Evolutionary conservation across 768 basidiomycete species (phyloP).

Genomic region (Suillus sp.): DNA sequence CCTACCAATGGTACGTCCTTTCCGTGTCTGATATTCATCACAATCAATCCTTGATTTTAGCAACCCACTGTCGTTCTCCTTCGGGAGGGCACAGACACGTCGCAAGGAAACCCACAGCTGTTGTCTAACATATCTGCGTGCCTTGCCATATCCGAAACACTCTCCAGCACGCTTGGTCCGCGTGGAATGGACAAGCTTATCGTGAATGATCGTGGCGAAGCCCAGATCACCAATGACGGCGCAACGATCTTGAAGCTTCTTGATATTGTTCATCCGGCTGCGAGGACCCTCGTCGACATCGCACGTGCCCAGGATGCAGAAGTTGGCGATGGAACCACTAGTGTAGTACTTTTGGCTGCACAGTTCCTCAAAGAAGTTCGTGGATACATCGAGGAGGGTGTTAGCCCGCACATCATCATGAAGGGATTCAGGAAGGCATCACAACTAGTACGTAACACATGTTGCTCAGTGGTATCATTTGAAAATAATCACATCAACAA

Average conservation of each 20-base stretch:
- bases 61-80: constrained; percentile 98
- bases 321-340: constrained; percentile 98
- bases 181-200: constrained; percentile 99
- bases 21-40: background rate
- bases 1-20: constrained; percentile 67
- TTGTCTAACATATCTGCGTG: constrained; percentile 97
- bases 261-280: constrained; percentile 98
- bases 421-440: constrained; percentile 91
- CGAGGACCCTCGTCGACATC: constrained; percentile 96
- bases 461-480: constrained; percentile 12
- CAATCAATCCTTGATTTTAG: constrained; percentile 42
- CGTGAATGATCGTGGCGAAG: constrained; percentile 89
- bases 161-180: constrained; percentile 95
- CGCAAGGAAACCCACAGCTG: constrained; percentile 90
- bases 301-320: constrained; percentile 98
- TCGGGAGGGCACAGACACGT: constrained; percentile 94
- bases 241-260: constrained; percentile 97
- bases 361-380: constrained; percentile 93
- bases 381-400: constrained; percentile 92
- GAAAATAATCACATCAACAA: constrained; percentile 13
- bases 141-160: constrained; percentile 88
- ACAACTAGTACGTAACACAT: constrained; percentile 61
- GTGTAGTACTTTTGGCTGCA: constrained; percentile 91
- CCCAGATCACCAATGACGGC: constrained; percentile 99
- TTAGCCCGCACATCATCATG: constrained; percentile 97